Evolutionary conservation across 1,139 yeast species (phyloP), one percentile per base, ranked within the genome.

Genomic region (Torulaspora globosa): DNA sequence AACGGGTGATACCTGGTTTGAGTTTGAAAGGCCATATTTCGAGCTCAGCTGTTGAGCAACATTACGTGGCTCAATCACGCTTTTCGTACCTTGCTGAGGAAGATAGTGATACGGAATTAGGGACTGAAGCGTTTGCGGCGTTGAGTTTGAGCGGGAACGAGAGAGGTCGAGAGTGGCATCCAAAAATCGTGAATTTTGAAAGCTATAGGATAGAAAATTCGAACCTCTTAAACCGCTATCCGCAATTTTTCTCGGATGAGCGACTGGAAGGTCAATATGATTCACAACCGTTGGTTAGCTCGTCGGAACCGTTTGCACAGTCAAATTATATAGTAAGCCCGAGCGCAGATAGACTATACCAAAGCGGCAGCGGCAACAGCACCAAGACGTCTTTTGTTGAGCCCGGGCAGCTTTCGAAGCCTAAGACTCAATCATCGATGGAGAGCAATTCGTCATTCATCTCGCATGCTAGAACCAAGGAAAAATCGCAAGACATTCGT

Each of bases 21-120:
- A 54, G 51, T 12, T 46, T 54, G 19, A 55, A 47, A 23, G 60
- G 54, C 29, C 48, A 52, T 28, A 38, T 46, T 9, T 41, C 53
- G n/a, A 50, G 52, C 27, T 49, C 59, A 12, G 54, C 49, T 9
- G 62, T 58, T 3, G 62, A 62, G 46, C 58, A 61, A 35, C 65
- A 62, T 48, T 51, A 55, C 24, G 54, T 65, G 2, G 45, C 54
- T 11, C 56, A 54, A 16, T 54, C 58, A 14, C 54, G 67, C 29
- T 63, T 57, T 43, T 63, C 67, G 1, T 63, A 62, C 39, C 47
- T 63, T 14, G 66, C 58, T 5, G 66, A 62, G 43, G 67, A 62
- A 44, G 65, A 55, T 32, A 43, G 49, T 36, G 60, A 54, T 33
- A 44, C 47, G 19, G 43, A 35, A 9, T 30, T 14, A 14, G 26